Evolutionary conservation across 1,139 yeast genomes (phyloP).

Genomic region (Candida buenavistaensis): DNA sequence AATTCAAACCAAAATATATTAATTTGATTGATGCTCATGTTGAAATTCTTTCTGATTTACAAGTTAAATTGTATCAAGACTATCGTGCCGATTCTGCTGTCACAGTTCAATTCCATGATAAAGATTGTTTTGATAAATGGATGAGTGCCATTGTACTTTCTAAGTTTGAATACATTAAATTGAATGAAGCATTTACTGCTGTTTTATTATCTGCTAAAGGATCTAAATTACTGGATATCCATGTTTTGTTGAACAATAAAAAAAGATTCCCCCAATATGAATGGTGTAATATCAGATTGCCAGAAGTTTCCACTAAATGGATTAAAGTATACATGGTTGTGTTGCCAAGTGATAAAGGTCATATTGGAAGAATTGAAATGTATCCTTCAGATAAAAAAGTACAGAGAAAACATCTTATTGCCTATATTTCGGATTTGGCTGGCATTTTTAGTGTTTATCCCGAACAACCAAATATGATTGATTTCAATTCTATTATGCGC

Average conservation of each 20-base stretch:
- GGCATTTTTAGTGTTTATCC: conserved; percentile 55
- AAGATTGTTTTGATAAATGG: conserved; percentile 41
- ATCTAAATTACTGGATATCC: conserved; percentile 51
- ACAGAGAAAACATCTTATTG: conserved; percentile 46
- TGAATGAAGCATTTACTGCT: conserved; percentile 59
- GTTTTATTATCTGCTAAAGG: conserved; percentile 57
- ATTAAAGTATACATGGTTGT: conserved; percentile 49
- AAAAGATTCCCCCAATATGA: conserved; percentile 48
- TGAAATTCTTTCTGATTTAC: conserved; percentile 21
- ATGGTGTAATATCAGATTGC: conserved; percentile 59
- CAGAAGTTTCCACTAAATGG: conserved; percentile 58
- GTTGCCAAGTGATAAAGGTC: conserved; percentile 42
- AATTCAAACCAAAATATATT: conserved; percentile 46
- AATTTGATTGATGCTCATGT: conserved; percentile 50
- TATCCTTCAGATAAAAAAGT: conserved; percentile 43
- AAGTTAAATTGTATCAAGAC: conserved; percentile 40
- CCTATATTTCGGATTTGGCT: conserved; percentile 42
- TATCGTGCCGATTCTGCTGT: conserved; percentile 35
- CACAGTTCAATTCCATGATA: conserved; percentile 31
- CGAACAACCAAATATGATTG: conserved; percentile 53
- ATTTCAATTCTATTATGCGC: conserved; percentile 53
- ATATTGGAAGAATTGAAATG: conserved; percentile 49
- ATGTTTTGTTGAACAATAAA: conserved; percentile 48
- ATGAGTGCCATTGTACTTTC: conserved; percentile 47
- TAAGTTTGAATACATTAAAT: conserved; percentile 49